Conservation (phyloP, 495 filamentous ascomycete species). For the Lentithecium fluviatile region DNA sequence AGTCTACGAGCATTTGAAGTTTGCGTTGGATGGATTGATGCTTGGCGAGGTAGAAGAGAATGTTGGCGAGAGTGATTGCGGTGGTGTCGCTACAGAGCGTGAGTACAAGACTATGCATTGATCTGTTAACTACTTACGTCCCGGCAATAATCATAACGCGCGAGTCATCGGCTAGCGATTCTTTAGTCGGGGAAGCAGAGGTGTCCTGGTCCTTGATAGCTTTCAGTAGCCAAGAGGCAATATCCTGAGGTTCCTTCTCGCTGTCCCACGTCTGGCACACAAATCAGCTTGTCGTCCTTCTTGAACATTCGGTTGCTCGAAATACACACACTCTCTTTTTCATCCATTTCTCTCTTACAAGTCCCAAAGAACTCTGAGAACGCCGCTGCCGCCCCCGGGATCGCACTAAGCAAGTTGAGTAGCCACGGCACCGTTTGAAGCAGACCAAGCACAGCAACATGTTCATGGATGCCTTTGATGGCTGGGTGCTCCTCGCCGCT, state of each 20-base stretch:
- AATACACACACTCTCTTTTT: conserved; percentile 17
- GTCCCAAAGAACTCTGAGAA: conserved; percentile 22
- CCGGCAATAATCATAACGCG: conserved; percentile 35
- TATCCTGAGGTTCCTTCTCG: conserved; percentile 20
- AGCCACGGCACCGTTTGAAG: conserved; percentile 24
- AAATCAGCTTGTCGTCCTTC: neutral
- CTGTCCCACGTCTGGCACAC: conserved; percentile 4
- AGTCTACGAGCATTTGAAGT: conserved; percentile 30
- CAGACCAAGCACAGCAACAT: conserved; percentile 29
- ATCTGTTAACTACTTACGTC: conserved; percentile 4
- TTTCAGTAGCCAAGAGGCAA: conserved; percentile 26
- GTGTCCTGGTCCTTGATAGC: conserved; percentile 21
- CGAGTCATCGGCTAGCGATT: conserved; percentile 25
- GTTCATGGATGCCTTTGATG: conserved; percentile 23
- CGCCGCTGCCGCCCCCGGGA: conserved; percentile 12
- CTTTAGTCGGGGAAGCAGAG: conserved; percentile 10
- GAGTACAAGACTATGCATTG: neutral
- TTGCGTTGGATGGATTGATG: conserved; percentile 20
- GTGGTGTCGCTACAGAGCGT: conserved; percentile 34
- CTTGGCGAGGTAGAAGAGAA: conserved; percentile 34
- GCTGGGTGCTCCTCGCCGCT: conserved; percentile 32
- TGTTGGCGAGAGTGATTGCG: conserved; percentile 26
- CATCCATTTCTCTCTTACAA: conserved; percentile 10
- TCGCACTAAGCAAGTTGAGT: conserved; percentile 12
- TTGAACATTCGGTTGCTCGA: neutral